Base-by-base conservation (phyloP, 1,284 basidiomycete genomes). In the Ustilago hordei region DNA sequence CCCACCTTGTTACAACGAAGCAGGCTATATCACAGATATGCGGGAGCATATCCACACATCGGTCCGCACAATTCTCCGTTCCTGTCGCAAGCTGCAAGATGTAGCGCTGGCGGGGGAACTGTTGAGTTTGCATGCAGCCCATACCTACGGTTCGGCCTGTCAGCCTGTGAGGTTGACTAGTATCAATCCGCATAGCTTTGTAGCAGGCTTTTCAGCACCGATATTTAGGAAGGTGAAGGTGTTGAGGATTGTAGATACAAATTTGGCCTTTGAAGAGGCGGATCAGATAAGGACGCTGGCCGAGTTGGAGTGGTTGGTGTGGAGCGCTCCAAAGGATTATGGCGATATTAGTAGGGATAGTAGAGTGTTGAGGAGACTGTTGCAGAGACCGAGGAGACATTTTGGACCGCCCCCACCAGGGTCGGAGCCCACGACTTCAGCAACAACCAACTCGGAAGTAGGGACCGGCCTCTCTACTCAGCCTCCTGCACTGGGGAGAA, bases 171-270 rank as follows among this genome's bases (percentile, higher is more conserved):
- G 69, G 13, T 45, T 85, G 35, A 79, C 80, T 15, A 80, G 79
- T 67, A 67, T 85, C 65, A 85, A 85, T 39, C 83, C 84, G 9
- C 80, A 85, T 64, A 80, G 78, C 45, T 85, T 83, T 50, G 71
- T 85, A 0, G 78, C 79, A 8, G 80, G 72, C 28, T 85, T 85
- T 55, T 73, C 73, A 9, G 84, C 82, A 36, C 81, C 82, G 38
- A 83, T 85, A 31, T 85, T 85, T 39, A 43, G 78, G 1, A 82
- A 76, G 31, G 78, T 83, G 5, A 67, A 65, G 31, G 60, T 72
- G 48, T 57, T 85, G 11, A 63, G 75, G 28, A 69, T 85, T 17
- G 78, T 79, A 17, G 84, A 85, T 64, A 77, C 77, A 13, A 85
- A 81, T 55, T 41, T 85, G 54, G 81, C 84, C 5, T 66, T 75